These are phyloP conservation scores for Cyclanthera cordifolia DNA, from an alignment of 306 rosid genomes.

Conservation along the genomic window DNA sequence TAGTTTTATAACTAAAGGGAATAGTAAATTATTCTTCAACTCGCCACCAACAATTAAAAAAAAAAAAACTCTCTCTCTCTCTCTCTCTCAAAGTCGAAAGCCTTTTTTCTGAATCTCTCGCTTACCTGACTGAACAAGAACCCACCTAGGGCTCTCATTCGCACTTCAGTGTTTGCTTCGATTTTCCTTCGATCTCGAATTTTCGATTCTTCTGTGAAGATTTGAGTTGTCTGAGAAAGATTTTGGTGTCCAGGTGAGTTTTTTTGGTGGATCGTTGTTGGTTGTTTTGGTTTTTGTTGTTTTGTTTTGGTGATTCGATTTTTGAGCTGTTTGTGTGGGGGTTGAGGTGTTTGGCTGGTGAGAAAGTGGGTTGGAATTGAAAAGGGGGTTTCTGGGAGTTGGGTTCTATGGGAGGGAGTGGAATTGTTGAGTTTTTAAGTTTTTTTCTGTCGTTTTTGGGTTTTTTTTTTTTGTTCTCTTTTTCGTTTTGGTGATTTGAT, in stretches of 20 bases:
- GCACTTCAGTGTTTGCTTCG: neutral
- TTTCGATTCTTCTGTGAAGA: neutral
- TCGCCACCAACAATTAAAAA: neutral
- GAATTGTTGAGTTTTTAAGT: neutral
- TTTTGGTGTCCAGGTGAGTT: constrained; percentile 25
- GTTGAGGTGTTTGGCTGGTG: neutral
- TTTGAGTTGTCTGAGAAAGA: neutral
- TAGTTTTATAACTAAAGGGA: constrained; percentile 15
- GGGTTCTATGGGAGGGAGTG: neutral
- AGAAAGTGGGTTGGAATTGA: neutral
- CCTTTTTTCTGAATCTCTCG: constrained; percentile 29
- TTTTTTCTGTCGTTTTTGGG: too few species aligned
- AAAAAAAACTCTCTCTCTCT: neutral
- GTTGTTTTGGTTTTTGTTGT: neutral
- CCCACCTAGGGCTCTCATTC: constrained; percentile 15
- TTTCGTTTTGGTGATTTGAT: neutral
- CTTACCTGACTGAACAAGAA: constrained; percentile 9
- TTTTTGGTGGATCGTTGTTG: neutral
- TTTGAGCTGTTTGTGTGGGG: neutral
- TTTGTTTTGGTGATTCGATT: neutral
- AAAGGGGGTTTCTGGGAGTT: neutral
- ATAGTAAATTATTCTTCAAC: constrained; percentile 11
- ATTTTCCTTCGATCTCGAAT: neutral
- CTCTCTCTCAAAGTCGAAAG: neutral
- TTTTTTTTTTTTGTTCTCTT: too few species aligned